Base-by-base conservation (phyloP, 164 flowering plant species). In the Macadamia integrifolia region DNA sequence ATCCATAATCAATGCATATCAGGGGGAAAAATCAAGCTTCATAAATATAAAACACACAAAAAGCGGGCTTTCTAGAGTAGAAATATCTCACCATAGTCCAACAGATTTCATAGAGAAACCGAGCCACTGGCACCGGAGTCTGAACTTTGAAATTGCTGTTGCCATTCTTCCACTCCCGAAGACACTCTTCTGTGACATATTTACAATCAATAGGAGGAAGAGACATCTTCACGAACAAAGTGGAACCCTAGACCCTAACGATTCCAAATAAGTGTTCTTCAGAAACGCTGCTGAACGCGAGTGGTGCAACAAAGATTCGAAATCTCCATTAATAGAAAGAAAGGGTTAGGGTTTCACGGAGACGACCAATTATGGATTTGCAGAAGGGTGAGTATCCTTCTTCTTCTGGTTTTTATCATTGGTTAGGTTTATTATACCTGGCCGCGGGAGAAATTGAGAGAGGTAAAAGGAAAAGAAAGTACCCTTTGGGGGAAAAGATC, bases 61-160 rank as follows among this genome's bases (percentile, higher is more conserved):
- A 35, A 35, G 23, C 40, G 3, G 5, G 40, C 40, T 35, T 35
- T 35, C 0, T 2, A 29, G 49, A 60, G 30, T 44, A 32, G 57
- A 17, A 43, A 11, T 14, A 46, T 43, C 75, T 23, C 62, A 93
- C 98, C 88, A 85, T 65, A 60, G 80, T 62, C 80, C 81, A 90
- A 80, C 88, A 88, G 66, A 93, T 92, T 85, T 93, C 98, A 74
- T 80, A 91, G 61, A 93, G 79, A 63, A 89, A 93, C 40, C 98
- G 96, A 42, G 87, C 85, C 71, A 80, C 30, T 1, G 90, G 88
- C 9, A 84, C 87, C n/a, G 94, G 85, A 7, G 73, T 58, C 11
- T 86, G 65, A 17, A 80, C 66, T 69, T 74, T 85, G 81, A 80
- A 84, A 77, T 52, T 77, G 52, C 75, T 72, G 77, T 79, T 84